Percentiles rank a stretch among this genome's conserved stretches.
Conservation (phyloP, 2,329 filamentous ascomycete species). For the Juglanconis oblonga region DNA sequence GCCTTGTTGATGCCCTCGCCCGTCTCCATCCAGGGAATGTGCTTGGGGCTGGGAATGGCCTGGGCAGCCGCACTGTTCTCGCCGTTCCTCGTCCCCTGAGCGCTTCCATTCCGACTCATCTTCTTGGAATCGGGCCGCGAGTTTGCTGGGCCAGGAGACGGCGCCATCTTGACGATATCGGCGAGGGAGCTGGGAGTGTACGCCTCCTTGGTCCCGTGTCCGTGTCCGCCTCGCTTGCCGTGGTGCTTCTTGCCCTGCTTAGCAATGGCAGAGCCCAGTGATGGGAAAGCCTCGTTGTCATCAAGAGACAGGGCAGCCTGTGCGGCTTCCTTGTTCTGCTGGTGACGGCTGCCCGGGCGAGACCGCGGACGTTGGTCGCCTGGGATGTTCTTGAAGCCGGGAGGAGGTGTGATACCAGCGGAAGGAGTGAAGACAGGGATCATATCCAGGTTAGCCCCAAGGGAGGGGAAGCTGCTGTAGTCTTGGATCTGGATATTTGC, state of each 20-base stretch:
- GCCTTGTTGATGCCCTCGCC: constrained; percentile 87
- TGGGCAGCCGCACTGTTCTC: constrained; percentile 81
- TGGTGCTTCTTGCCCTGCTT: constrained; percentile 89
- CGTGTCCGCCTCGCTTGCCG: constrained; percentile 83
- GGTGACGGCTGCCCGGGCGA: constrained; percentile 79
- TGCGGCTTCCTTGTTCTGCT: constrained; percentile 57
- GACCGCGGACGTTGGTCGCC: constrained; percentile 72
- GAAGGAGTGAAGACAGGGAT: constrained; percentile 50
- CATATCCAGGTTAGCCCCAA: constrained; percentile 62
- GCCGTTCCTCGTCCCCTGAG: constrained; percentile 60
- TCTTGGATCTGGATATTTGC: constrained; percentile 78
- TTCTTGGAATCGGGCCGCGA: constrained; percentile 60
- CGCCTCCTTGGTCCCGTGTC: constrained; percentile 67
- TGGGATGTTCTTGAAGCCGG: constrained; percentile 63
- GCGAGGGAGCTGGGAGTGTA: constrained; percentile 74
- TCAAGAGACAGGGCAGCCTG: constrained; percentile 76
- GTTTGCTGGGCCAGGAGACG: constrained; percentile 68
- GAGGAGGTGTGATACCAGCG: constrained; percentile 62
- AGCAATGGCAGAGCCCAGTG: constrained; percentile 70
- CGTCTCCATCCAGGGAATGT: constrained; percentile 95
- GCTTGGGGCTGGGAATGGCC: constrained; percentile 81
- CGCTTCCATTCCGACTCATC: constrained; percentile 61
- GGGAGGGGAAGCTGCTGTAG: constrained; percentile 77
- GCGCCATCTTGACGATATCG: constrained; percentile 93
- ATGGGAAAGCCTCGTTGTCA: constrained; percentile 93